Conservation (phyloP, 306 rosid genomes). For the Dalbergia cochinchinensis region DNA sequence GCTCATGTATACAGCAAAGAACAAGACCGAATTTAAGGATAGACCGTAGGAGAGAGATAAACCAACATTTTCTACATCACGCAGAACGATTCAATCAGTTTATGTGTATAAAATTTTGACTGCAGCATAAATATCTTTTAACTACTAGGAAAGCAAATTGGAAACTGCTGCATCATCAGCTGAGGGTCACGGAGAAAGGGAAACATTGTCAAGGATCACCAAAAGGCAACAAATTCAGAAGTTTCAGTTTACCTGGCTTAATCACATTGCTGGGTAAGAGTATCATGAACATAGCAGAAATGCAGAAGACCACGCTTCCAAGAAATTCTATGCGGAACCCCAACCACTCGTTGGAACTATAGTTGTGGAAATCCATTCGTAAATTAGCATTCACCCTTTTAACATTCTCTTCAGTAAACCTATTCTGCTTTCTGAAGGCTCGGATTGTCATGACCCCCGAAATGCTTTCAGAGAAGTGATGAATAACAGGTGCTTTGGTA, state of each 20-base stretch:
- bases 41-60: conserved; percentile 85
- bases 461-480: conserved; percentile 86
- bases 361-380: conserved; percentile 84
- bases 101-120: not conserved
- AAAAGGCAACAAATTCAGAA: not conserved
- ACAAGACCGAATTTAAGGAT: conserved; percentile 66
- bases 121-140: not conserved
- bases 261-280: conserved; percentile 70
- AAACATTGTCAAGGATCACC: not conserved
- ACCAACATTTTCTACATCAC: conserved; percentile 73
- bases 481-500: conserved; percentile 86
- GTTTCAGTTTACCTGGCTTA: conserved; percentile 66
- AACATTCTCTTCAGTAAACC: conserved; percentile 63
- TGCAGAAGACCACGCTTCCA: conserved; percentile 68
- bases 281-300: conserved; percentile 81
- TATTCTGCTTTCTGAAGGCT: conserved; percentile 61
- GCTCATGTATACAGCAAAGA: conserved; percentile 64
- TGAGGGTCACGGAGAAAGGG: not conserved
- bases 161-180: no score
- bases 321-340: conserved; percentile 77
- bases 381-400: conserved; percentile 69
- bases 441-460: conserved; percentile 85
- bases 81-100: conserved; percentile 32
- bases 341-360: conserved; percentile 78
- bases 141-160: no score